These are phyloP conservation scores for Rhododendron vialii DNA, from an alignment of 148 eudicot species.

Conservation along the genomic window DNA sequence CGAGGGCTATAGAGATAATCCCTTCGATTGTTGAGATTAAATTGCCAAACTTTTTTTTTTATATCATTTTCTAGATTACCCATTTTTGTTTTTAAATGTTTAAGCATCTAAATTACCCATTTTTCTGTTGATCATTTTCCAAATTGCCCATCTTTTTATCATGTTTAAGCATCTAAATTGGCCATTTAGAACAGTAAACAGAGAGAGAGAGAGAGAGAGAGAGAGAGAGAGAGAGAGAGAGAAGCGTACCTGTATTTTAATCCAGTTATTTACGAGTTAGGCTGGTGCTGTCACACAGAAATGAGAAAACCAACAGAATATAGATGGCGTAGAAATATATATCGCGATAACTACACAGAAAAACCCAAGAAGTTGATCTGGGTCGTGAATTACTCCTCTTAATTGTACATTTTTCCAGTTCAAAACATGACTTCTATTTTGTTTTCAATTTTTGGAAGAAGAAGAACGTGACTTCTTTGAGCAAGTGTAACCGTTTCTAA, in stretches of 20 bases:
- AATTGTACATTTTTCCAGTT: background rate
- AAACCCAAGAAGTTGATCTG: background rate
- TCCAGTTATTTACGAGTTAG: background rate
- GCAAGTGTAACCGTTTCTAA: no score
- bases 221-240: background rate
- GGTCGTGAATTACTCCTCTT: background rate
- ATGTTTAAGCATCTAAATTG: background rate
- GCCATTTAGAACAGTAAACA: background rate
- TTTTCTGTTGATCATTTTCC: background rate
- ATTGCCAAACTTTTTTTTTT: background rate
- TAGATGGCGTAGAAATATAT: background rate
- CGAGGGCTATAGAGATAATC: conserved; percentile 27
- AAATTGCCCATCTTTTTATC: background rate
- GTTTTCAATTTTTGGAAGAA: background rate
- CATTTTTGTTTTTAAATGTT: background rate
- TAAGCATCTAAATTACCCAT: background rate
- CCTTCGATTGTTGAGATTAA: conserved; percentile 21
- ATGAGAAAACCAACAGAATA: no score
- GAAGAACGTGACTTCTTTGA: no score
- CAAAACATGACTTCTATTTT: background rate
- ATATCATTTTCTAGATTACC: background rate
- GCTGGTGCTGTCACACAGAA: background rate
- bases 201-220: background rate
- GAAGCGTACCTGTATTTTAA: background rate
- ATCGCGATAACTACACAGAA: background rate